phyloP scores from a whole-genome alignment of 2,329 filamentous ascomycete genomes.

The Calonectria ilicicola region DNA sequence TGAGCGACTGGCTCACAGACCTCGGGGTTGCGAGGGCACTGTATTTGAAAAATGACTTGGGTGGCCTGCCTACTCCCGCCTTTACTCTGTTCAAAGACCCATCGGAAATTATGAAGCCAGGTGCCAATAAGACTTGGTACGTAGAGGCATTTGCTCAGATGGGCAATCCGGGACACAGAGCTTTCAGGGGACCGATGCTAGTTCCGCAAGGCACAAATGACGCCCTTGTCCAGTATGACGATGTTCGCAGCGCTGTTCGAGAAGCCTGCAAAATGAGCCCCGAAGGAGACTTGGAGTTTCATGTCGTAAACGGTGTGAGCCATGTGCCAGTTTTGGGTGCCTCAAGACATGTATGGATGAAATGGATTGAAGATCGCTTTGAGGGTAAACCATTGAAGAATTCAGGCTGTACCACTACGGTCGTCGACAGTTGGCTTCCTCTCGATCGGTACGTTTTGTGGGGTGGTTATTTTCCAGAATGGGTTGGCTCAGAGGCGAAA shows the following conservation, averaged over 20 bases:
- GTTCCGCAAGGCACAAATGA: constrained; percentile 50
- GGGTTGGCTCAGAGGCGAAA: neutral
- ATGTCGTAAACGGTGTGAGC: constrained; percentile 19
- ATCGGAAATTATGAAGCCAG: neutral
- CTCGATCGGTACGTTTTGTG: neutral
- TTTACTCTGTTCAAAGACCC: too few species aligned
- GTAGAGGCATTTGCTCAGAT: constrained; percentile 15
- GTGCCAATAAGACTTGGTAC: constrained; percentile 9
- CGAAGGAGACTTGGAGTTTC: constrained; percentile 28
- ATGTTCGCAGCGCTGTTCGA: constrained; percentile 16
- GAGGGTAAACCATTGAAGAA: constrained; percentile 6
- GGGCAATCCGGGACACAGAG: constrained; percentile 39
- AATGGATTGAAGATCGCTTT: constrained; percentile 35
- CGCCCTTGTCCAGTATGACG: constrained; percentile 23
- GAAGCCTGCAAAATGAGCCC: constrained; percentile 27
- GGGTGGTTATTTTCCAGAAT: neutral
- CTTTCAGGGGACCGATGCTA: constrained; percentile 49
- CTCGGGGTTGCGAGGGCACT: constrained; percentile 18
- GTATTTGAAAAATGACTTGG: constrained; percentile 16
- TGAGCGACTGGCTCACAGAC: constrained; percentile 28
- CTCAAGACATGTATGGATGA: constrained; percentile 29
- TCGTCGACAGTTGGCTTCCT: neutral
- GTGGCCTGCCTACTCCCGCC: neutral
- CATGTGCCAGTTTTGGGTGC: constrained; percentile 29
- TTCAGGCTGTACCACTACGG: neutral